Evolutionary conservation across 495 filamentous ascomycete species (phyloP).

Genomic region (Sordaria brevicollis): DNA sequence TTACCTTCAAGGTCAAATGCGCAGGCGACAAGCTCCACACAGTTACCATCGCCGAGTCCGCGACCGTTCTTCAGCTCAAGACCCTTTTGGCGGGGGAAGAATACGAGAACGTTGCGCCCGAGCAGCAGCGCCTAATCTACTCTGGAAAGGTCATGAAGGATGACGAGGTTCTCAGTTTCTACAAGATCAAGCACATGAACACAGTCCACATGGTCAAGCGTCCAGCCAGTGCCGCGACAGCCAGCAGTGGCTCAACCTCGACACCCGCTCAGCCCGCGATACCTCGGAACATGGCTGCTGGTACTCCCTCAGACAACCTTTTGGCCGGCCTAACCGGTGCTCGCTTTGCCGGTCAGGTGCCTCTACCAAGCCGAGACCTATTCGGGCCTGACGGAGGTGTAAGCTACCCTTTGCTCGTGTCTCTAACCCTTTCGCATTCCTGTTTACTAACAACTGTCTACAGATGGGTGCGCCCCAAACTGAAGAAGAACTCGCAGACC

Average conservation of each 20-base stretch:
- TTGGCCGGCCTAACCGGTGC: conserved; percentile 88
- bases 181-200: conserved; percentile 94
- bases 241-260: conserved; percentile 29
- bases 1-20: conserved; percentile 93
- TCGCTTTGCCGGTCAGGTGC: conserved; percentile 84
- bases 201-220: conserved; percentile 95
- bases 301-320: conserved; percentile 74
- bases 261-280: conserved; percentile 49
- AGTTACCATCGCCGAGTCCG: conserved; percentile 67
- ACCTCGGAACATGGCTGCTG: conserved; percentile 83
- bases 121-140: conserved; percentile 91
- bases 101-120: conserved; percentile 73
- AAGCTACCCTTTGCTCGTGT: conserved; percentile 33
- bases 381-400: conserved; percentile 97
- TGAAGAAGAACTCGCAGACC: conserved; percentile 66
- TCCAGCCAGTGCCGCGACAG: conserved; percentile 66
- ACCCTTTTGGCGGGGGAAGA: conserved; percentile 68
- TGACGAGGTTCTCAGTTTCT: conserved; percentile 66
- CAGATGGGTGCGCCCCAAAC: conserved; percentile 86
- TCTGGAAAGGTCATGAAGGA: conserved; percentile 95
- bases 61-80: conserved; percentile 78
- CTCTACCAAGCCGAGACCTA: conserved; percentile 75
- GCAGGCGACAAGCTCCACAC: conserved; percentile 76
- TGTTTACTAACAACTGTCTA: conserved; percentile 19
- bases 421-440: background rate